phyloP scores from a whole-genome alignment of 1,284 basidiomycete species.

The Leccinum huronense region DNA sequence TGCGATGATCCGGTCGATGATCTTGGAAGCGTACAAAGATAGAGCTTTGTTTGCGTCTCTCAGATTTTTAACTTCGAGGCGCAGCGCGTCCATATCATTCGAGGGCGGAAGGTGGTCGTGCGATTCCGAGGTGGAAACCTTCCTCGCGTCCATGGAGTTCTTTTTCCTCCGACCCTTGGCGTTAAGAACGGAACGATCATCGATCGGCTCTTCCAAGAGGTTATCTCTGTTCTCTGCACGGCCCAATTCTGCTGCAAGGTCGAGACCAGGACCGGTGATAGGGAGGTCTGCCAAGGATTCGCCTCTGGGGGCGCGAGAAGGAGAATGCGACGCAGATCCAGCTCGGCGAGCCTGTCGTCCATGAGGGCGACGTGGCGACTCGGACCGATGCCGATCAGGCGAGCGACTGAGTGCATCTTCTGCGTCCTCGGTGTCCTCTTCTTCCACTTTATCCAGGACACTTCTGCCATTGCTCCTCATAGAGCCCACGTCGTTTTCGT shows the following conservation, averaged over 20 bases:
- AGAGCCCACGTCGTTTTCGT: slow-evolving; percentile 50
- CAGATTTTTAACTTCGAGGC: slow-evolving; percentile 82
- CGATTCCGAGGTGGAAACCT: slow-evolving; percentile 42
- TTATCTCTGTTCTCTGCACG: slow-evolving; percentile 82
- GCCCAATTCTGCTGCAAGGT: slow-evolving; percentile 87
- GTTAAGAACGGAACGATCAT: slow-evolving; percentile 48
- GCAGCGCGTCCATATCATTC: slow-evolving; percentile 66
- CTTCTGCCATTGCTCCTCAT: slow-evolving; percentile 56
- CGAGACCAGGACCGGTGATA: slow-evolving; percentile 82
- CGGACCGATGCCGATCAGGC: slow-evolving; percentile 39
- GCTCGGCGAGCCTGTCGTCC: slow-evolving; percentile 53
- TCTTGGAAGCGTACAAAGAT: slow-evolving; percentile 92
- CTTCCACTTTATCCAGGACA: slow-evolving; percentile 56
- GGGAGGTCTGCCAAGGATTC: slow-evolving; percentile 79
- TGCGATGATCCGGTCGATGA: slow-evolving; percentile 92
- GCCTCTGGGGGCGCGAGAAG: slow-evolving; percentile 48
- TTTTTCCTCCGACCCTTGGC: slow-evolving; percentile 55
- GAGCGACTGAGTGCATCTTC: slow-evolving; percentile 33
- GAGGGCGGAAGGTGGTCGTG: slow-evolving; percentile 43
- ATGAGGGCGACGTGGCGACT: slow-evolving; percentile 43
- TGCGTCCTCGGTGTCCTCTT: slow-evolving; percentile 41
- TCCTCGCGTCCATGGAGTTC: slow-evolving; percentile 39
- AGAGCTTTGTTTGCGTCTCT: slow-evolving; percentile 95
- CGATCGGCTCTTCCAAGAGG: slow-evolving; percentile 51
- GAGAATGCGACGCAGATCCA: slow-evolving; percentile 50